Percentiles rank a stretch among this genome's conserved stretches.
Evolutionary conservation across 345 rosid genomes (phyloP).

Genomic region (Eucalyptus coolabah): DNA sequence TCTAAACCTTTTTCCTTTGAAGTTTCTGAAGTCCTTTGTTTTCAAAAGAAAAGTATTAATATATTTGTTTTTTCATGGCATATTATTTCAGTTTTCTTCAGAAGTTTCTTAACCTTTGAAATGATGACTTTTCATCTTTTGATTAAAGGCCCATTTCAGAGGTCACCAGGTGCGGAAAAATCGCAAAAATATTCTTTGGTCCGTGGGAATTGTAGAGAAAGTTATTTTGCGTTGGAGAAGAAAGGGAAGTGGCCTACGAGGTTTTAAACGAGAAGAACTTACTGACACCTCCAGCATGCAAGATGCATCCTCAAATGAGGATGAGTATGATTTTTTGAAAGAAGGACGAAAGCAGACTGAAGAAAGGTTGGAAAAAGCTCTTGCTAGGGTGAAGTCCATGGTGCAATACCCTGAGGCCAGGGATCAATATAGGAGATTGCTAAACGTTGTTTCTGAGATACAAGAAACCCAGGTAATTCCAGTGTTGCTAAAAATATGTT

Average conservation of each 20-base stretch:
- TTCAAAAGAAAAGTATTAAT: not conserved
- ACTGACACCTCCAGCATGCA: constrained; percentile 22
- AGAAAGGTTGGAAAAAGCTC: constrained; percentile 70
- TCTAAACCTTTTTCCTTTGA: not conserved
- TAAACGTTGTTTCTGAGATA: constrained; percentile 65
- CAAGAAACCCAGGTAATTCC: constrained; percentile 62
- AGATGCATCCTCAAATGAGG: constrained; percentile 34
- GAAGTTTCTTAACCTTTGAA: not conserved
- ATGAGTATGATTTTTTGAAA: constrained; percentile 74
- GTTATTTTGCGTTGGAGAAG: constrained; percentile 93
- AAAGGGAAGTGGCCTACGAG: constrained; percentile 82
- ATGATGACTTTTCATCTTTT: not conserved
- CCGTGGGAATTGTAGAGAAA: constrained; percentile 87
- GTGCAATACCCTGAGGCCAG: constrained; percentile 81
- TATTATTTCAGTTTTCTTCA: not conserved
- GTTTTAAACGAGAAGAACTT: constrained; percentile 59
- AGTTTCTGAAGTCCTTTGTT: not conserved
- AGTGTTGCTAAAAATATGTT: not conserved
- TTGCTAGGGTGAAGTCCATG: constrained; percentile 90
- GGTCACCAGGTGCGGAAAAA: constrained; percentile 88
- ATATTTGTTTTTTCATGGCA: not conserved
- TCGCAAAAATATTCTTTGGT: constrained; percentile 74
- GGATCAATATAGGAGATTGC: constrained; percentile 76
- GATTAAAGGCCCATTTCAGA: constrained; percentile 77
- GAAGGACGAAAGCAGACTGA: constrained; percentile 87